Conservation (phyloP, 305 asterid species). For the Withania somnifera region DNA sequence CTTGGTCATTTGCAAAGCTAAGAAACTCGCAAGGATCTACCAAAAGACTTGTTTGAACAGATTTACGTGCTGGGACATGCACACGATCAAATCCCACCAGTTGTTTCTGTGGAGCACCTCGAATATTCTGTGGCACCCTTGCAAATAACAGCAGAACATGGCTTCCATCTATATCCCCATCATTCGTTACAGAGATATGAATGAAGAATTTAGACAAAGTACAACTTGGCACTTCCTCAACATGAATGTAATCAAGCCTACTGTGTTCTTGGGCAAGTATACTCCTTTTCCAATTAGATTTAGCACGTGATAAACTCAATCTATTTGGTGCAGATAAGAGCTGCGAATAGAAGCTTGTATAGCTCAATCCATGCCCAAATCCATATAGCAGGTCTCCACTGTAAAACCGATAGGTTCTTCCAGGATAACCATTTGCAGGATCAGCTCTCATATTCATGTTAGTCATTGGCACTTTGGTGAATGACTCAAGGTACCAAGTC, state of each 20-base stretch:
- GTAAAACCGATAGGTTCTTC: slow-evolving; percentile 84
- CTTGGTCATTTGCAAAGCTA: slow-evolving; percentile 62
- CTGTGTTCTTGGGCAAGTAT: slow-evolving; percentile 20
- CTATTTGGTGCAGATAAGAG: slow-evolving; percentile 47
- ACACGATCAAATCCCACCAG: slow-evolving; percentile 65
- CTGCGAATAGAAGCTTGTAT: slow-evolving; percentile 42
- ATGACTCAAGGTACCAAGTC: slow-evolving; percentile 93
- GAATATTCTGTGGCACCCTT: slow-evolving; percentile 11
- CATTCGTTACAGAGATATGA: slow-evolving; percentile 48
- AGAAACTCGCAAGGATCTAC: slow-evolving; percentile 78
- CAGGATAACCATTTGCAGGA: slow-evolving; percentile 61
- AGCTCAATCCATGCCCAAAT: slow-evolving; percentile 82
- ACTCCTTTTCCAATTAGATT: slow-evolving; percentile 13
- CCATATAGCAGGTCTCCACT: slow-evolving; percentile 52
- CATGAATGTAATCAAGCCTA: slow-evolving; percentile 23
- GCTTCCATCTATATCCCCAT: slow-evolving; percentile 55
- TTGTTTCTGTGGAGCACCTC: slow-evolving; percentile 53
- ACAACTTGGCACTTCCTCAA: slow-evolving; percentile 44
- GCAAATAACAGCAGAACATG: slow-evolving; percentile 57
- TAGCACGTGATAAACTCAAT: slow-evolving; percentile 28
- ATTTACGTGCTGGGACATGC: slow-evolving; percentile 11
- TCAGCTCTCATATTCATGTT: slow-evolving; percentile 93
- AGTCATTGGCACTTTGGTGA: slow-evolving; percentile 62
- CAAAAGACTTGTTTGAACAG: slow-evolving; percentile 30
- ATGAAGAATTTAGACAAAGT: slow-evolving; percentile 38